phyloP scores from a whole-genome alignment of 306 rosid species.

The Trifolium dubium region DNA sequence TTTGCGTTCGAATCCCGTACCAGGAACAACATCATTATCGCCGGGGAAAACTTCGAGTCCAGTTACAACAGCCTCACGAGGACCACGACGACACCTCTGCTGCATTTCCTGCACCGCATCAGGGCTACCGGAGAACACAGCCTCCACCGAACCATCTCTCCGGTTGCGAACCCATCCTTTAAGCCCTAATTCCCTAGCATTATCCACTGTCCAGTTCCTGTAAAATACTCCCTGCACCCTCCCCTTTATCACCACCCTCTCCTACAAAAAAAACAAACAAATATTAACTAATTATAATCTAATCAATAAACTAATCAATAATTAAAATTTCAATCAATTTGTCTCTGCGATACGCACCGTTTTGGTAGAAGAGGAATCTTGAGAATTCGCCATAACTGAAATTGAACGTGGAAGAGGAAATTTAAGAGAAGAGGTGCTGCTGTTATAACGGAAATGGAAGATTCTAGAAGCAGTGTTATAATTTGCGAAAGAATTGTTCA shows the following conservation, averaged over 20 bases:
- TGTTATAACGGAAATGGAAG: slow-evolving; percentile 52
- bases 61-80: slow-evolving; percentile 72
- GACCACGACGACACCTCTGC: slow-evolving; percentile 89
- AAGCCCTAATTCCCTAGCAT: slow-evolving; percentile 48
- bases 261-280: slow-evolving; percentile 9
- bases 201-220: slow-evolving; percentile 57
- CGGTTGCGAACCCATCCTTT: slow-evolving; percentile 61
- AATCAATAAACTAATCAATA: neutral
- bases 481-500: slow-evolving; percentile 41
- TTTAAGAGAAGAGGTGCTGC: slow-evolving; percentile 50
- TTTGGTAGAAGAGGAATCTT: slow-evolving; percentile 53
- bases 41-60: slow-evolving; percentile 68
- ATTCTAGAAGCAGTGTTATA: slow-evolving; percentile 41
- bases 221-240: slow-evolving; percentile 70
- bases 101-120: slow-evolving; percentile 67
- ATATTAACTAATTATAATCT: neutral
- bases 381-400: slow-evolving; percentile 56
- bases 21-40: slow-evolving; percentile 56
- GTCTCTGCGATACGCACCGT: slow-evolving; percentile 50
- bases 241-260: slow-evolving; percentile 84
- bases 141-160: slow-evolving; percentile 58
- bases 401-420: slow-evolving; percentile 50
- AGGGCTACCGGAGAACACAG: slow-evolving; percentile 49
- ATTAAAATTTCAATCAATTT: neutral
- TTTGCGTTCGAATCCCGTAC: slow-evolving; percentile 63